phyloP scores from a whole-genome alignment of 495 filamentous ascomycete species.

The Penicillium herquei region DNA sequence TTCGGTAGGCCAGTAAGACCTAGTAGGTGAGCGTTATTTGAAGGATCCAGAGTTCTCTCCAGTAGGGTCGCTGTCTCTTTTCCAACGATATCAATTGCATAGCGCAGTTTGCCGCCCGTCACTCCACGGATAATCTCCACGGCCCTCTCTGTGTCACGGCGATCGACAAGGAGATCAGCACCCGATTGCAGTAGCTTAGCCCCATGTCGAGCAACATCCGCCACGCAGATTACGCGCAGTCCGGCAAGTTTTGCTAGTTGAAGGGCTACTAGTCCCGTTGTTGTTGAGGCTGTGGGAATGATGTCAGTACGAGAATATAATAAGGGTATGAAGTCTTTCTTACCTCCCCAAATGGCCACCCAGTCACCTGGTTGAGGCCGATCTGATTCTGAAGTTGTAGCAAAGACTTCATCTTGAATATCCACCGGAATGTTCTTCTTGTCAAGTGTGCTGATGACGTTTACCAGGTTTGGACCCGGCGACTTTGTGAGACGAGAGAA shows the following conservation, averaged over 20 bases:
- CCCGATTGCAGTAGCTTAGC: slow-evolving; percentile 48
- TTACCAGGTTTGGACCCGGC: slow-evolving; percentile 53
- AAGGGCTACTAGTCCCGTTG: slow-evolving; percentile 56
- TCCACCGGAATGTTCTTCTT: slow-evolving; percentile 47
- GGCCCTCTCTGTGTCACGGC: slow-evolving; percentile 56
- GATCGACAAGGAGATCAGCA: slow-evolving; percentile 61
- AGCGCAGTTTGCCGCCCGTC: slow-evolving; percentile 53
- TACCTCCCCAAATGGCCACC: slow-evolving; percentile 70
- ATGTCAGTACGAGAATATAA: slow-evolving; percentile 1
- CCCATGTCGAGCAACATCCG: slow-evolving; percentile 62
- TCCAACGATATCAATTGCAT: slow-evolving; percentile 62
- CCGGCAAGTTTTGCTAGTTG: slow-evolving; percentile 61
- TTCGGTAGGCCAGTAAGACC: slow-evolving; percentile 63
- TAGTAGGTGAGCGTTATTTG: slow-evolving; percentile 54
- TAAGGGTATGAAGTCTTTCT: slow-evolving; percentile 10
- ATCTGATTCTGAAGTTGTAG: slow-evolving; percentile 39
- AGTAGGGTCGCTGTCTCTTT: slow-evolving; percentile 54
- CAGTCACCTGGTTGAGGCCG: slow-evolving; percentile 55
- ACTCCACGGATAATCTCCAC: slow-evolving; percentile 58
- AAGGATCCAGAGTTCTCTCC: slow-evolving; percentile 41
- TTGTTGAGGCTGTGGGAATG: slow-evolving; percentile 48
- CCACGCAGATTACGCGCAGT: slow-evolving; percentile 55
- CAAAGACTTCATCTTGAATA: slow-evolving; percentile 53
- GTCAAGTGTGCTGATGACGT: slow-evolving; percentile 37
- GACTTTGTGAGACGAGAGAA: slow-evolving; percentile 37